Evolutionary conservation across 148 eudicot genomes (phyloP), one percentile per base, ranked within the genome.

Genomic region (Fagopyrum homotropicum): DNA sequence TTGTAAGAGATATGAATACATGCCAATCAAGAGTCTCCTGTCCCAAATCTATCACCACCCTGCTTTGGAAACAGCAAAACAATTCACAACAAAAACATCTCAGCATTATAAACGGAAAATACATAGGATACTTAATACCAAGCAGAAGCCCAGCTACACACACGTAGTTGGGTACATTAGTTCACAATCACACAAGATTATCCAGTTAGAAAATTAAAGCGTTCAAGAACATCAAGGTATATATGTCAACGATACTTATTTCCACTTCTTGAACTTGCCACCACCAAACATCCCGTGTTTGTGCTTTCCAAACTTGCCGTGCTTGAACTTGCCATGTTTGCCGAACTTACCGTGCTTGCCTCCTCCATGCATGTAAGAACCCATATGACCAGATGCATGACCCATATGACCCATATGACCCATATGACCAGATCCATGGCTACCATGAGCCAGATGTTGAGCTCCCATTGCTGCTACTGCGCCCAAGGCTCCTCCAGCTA

Each of bases 401-500:
- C 81, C 86, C 86, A 66, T 81, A 73, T 79, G 44, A 47, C 83
- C 78, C 45, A 60, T 46, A 9, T 78, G 75, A 4, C 81, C 86
- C 86, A 66, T 81, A 73, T 79, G 44, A 47, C 83, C 78, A 50
- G 56, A 79, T 26, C 77, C 76, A 52, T 63, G 71, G 71, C 78
- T 76, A 5, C 85, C 80, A 6, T 77, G 82, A 6, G 80, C 45
- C 66, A 87, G 4, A 1, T 89, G 82, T 43, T 77, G 80, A 69
- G 82, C 90, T 16, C 84, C 93, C 79, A 85, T 83, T 46, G 85
- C 93, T 35, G 86, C 86, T 9, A 89, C 88, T 0, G 93, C 93
- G 5, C 87, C 93, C 30, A 85, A 86, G 8, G 93, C 90, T 79
- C 89, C 93, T 19, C 93, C 93, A 15, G 89, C 80, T 75, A 89